Evolutionary conservation across 2,329 filamentous ascomycete species (phyloP), one percentile per base, ranked within the genome.

Genomic region (Endoconidiophora laricicola): DNA sequence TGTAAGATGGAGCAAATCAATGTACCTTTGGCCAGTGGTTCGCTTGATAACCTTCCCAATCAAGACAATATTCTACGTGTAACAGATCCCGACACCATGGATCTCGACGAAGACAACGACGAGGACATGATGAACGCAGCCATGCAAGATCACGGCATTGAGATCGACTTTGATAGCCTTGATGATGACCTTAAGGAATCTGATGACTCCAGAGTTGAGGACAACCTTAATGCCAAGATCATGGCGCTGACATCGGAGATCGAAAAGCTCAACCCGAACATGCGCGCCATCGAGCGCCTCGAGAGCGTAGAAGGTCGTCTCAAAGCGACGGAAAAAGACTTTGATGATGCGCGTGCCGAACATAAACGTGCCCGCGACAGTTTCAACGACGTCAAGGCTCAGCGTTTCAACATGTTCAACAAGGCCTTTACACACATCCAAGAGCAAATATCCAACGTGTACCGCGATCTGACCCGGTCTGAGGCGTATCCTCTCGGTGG

Each of bases 221-320:
- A 84, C 43, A 73, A 74, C 52, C 72, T 98, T 1, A 76, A 83
- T 48, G 85, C 94, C 49, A 81, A 79, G 59, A 86, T 98, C 56
- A 71, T 74, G 18, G 73, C 74, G 24, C 72, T 98, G 7, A 79
- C 80, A 42, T 69, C 74, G 29, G 85, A 94, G 57, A 76, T 98
- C 18, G 87, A 94, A 61, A 94, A 94, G 65, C 81, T 96, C 64
- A 88, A 91, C 54, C 91, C 91, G 23, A 96, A 98, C 64, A 93
- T 94, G 78, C 86, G 90, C 58, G 91, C 90, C 6, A 86, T 88
- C 65, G 87, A 96, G 61, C 84, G 90, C 46, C 73, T 98, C 4
- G 85, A 91, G 60, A 81, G 79, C 20, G 88, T 94, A 6, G 84
- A 94, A 63, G 75, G 78, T 47, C 81, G 88, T 54, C 79, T 95